Evolutionary conservation across 2,329 filamentous ascomycete species (phyloP).

Genomic region (Cryphonectria nitschkei): DNA sequence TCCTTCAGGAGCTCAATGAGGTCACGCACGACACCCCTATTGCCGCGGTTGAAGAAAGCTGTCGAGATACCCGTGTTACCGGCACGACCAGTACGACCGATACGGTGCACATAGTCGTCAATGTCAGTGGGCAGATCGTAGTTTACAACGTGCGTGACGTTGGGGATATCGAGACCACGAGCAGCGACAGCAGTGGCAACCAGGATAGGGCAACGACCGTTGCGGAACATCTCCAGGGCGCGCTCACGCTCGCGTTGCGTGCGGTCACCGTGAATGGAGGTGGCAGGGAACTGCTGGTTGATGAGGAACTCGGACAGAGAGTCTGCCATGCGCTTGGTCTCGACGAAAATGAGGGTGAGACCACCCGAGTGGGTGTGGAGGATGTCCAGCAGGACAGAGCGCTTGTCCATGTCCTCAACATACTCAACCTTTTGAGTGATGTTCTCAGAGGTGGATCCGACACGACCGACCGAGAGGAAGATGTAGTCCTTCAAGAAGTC

Average conservation of each 20-base stretch:
- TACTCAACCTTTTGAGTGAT: conserved; percentile 99
- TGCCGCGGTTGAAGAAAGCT: conserved; percentile 99
- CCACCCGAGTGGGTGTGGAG: conserved; percentile 90
- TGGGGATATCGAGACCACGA: conserved; percentile 88
- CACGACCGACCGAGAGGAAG: conserved; percentile 97
- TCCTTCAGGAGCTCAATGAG: conserved; percentile 98
- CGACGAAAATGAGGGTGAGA: conserved; percentile 95
- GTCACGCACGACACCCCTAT: conserved; percentile 95
- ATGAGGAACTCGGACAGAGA: conserved; percentile 97
- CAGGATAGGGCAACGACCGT: conserved; percentile 90
- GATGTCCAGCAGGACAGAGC: conserved; percentile 95
- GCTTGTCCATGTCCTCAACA: conserved; percentile 94
- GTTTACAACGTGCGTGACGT: conserved; percentile 97
- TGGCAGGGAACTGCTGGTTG: conserved; percentile 97
- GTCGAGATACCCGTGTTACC: conserved; percentile 98
- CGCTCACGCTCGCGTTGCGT: conserved; percentile 99
- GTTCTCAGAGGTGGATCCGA: conserved; percentile 99
- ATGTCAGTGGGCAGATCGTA: conserved; percentile 99
- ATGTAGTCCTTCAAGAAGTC: conserved; percentile 99
- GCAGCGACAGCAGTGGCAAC: conserved; percentile 97
- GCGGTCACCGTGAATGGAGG: conserved; percentile 97
- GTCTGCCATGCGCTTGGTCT: conserved; percentile 99
- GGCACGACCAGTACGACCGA: conserved; percentile 99
- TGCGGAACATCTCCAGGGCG: conserved; percentile 96
- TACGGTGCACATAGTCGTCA: conserved; percentile 98